Conservation (phyloP, 306 rosid species). For the Ormosia emarginata region DNA sequence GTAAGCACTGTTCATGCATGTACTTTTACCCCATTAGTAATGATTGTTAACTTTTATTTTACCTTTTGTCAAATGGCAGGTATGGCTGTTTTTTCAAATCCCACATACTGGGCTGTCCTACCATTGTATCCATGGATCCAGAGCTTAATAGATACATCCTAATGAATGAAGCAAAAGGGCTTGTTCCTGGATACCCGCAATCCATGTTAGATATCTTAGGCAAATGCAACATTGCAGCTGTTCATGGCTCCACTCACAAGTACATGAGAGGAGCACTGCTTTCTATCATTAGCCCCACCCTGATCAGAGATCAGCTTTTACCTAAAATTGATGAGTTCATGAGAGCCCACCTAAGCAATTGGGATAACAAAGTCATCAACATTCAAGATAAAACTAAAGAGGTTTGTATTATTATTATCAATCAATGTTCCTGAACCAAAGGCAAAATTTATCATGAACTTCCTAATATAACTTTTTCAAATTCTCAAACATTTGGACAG, state of each 20-base stretch:
- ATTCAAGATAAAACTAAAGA: constrained; percentile 87
- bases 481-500: constrained; percentile 34
- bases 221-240: constrained; percentile 89
- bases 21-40: constrained; percentile 33
- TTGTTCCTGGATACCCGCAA: constrained; percentile 94
- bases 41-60: constrained; percentile 24
- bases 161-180: constrained; percentile 91
- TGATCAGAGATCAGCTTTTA: constrained; percentile 64
- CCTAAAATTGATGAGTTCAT: constrained; percentile 82
- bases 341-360: constrained; percentile 58
- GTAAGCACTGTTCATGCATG: constrained; percentile 33
- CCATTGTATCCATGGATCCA: constrained; percentile 95
- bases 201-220: constrained; percentile 95
- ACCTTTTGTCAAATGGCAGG: constrained; percentile 42
- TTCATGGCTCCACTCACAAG: constrained; percentile 93
- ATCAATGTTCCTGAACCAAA: background rate
- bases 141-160: constrained; percentile 83
- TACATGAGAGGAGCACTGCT: constrained; percentile 85
- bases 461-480: background rate
- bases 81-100: constrained; percentile 96
- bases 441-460: background rate
- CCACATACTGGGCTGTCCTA: constrained; percentile 94
- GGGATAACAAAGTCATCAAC: constrained; percentile 67
- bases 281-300: constrained; percentile 66
- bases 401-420: constrained; percentile 37